Conservation (phyloP, 1,139 yeast species). For the Wickerhamomyces sp. region DNA sequence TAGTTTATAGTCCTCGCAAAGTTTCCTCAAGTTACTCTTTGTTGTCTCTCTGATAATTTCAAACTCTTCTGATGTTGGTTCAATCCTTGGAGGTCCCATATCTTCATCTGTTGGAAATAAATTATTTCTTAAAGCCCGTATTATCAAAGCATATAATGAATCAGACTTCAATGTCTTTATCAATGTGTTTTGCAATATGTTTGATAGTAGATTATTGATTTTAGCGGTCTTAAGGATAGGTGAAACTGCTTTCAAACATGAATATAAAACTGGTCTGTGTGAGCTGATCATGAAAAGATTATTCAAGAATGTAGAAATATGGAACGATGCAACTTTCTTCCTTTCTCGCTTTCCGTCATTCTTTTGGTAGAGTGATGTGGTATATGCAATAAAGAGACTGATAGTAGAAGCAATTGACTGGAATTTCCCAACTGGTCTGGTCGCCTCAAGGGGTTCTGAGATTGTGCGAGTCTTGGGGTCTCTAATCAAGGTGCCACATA, state of each 20-base stretch:
- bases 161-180: constrained; percentile 16
- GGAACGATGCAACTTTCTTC: constrained; percentile 4
- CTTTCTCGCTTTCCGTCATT: background rate
- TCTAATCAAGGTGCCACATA: constrained; percentile 11
- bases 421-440: background rate
- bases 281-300: constrained; percentile 10
- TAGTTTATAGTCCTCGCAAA: constrained; percentile 16
- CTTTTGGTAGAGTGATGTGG: constrained; percentile 7
- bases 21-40: constrained; percentile 8
- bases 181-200: constrained; percentile 22
- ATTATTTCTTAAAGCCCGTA: constrained; percentile 27
- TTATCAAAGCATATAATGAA: constrained; percentile 21
- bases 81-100: constrained; percentile 36
- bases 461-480: background rate
- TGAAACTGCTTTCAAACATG: constrained; percentile 21
- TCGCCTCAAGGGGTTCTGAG: background rate
- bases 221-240: constrained; percentile 5
- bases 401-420: background rate
- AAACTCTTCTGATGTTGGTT: constrained; percentile 18
- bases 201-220: constrained; percentile 22
- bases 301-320: constrained; percentile 15
- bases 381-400: constrained; percentile 13
- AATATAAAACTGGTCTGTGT: constrained; percentile 24
- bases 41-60: constrained; percentile 17
- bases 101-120: constrained; percentile 35